Evolutionary conservation across 1,139 yeast species (phyloP), one percentile per base, ranked within the genome.

Genomic region (Nematodospora anomalae): DNA sequence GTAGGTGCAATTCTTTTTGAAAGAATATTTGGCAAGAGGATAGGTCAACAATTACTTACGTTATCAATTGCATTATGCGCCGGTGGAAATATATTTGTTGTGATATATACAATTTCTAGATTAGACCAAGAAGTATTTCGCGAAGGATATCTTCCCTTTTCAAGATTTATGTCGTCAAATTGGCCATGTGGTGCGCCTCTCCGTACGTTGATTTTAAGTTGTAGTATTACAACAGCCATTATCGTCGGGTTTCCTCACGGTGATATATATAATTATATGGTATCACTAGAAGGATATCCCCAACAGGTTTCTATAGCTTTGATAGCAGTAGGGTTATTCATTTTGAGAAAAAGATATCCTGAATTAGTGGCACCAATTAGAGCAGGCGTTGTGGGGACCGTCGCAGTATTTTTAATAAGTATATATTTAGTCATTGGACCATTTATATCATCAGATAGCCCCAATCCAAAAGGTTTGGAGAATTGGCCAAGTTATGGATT

Each of bases 241-340:
- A 66, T 84, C 40, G 50, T 79, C 2, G 75, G 80, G 2, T 81
- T 87, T 21, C 90, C 92, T 7, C 77, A 81, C 20, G 90, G 89
- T 14, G 92, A 84, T 51, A 83, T 89, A 24, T 86, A 84, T 64
- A 80, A 81, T 51, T 83, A 84, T 52, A 78, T 86, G 50, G 67
- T 84, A 48, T 80, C 86, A 45, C 64, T 84, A 50, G 86, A 83
- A 52, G 83, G 90, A 2, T 84, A 83, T 51, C 90, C 92, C 13
- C 65, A 61, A 26, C 80, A 76, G 46, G 46, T 79, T 4, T 74
- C 77, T 41, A 57, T 76, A 16, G 60, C 70, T 0, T 59, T 76
- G 7, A 65, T 71, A 4, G 77, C 81, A 0, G 37, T 74, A 16
- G 86, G 85, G 0, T 49, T 79, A 1, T 73, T 78, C 38, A 62